Percentiles rank a stretch among this genome's conserved stretches.
These are phyloP conservation scores for Hypoxylon sp. DNA, from an alignment of 2,329 filamentous ascomycete species.

Conservation along the genomic window DNA sequence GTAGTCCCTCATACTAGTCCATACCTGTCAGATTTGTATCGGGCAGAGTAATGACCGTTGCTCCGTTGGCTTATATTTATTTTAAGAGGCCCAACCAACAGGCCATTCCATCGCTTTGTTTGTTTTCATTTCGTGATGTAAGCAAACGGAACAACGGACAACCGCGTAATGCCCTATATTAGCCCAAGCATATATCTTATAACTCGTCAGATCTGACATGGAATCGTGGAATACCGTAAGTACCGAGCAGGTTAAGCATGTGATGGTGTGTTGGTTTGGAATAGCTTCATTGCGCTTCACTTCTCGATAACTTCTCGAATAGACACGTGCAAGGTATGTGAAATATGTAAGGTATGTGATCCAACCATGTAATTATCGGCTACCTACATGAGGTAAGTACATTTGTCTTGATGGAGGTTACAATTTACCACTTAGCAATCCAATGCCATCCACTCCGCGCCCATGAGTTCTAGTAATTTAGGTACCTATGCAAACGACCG, in stretches of 20 bases:
- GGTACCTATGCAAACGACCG: constrained; percentile 24
- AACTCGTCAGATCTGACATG: background rate
- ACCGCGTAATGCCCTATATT: constrained; percentile 1
- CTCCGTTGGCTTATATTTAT: constrained; percentile 21
- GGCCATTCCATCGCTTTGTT: background rate
- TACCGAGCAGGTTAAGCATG: background rate
- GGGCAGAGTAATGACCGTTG: constrained; percentile 30
- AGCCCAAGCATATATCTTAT: background rate
- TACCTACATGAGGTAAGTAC: constrained; percentile 1
- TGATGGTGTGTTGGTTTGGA: background rate
- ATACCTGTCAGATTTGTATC: constrained; percentile 9
- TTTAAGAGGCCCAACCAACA: constrained; percentile 5
- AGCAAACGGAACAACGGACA: background rate
- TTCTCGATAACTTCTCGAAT: background rate
- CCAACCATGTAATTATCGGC: background rate
- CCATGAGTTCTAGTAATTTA: constrained; percentile 16
- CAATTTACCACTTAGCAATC: constrained; percentile 8
- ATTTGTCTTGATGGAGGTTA: background rate
- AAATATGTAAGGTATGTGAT: background rate
- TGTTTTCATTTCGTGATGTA: background rate
- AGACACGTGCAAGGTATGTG: background rate
- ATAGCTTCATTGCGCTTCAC: constrained; percentile 1
- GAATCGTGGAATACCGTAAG: background rate
- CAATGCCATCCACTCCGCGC: constrained; percentile 12
- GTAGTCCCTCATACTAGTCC: background rate